A percentile compares a stretch with the other conserved stretches of the same genome.
Evolutionary conservation across 108 stramenopile species (phyloP).

Genomic region (Poteriospumella lacustris): DNA sequence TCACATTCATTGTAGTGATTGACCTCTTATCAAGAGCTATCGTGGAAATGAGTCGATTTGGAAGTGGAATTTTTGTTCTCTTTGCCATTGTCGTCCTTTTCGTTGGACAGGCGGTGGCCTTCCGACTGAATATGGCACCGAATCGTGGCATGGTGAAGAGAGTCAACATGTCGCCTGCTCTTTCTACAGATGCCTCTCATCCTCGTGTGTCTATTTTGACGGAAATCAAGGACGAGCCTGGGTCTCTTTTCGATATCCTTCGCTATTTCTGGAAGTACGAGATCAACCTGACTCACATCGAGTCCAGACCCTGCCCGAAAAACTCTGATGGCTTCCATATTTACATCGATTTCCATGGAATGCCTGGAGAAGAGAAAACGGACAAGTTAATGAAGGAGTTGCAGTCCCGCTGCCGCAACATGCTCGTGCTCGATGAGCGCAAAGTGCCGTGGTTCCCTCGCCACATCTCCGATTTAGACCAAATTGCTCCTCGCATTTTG

Average conservation of each 20-base stretch:
- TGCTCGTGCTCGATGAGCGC: conserved; percentile 73
- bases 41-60: too few species aligned
- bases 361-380: conserved; percentile 55
- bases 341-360: conserved; percentile 49
- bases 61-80: too few species aligned
- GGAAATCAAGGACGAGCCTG: conserved; percentile 33
- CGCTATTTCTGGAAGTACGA: conserved; percentile 83
- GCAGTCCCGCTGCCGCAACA: conserved; percentile 55
- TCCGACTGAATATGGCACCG: too few species aligned
- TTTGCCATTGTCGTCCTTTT: too few species aligned
- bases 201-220: conserved; percentile 2
- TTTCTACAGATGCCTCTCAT: neutral
- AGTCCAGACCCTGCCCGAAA: conserved; percentile 62
- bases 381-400: conserved; percentile 57
- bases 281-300: conserved; percentile 79
- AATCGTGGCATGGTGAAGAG: too few species aligned
- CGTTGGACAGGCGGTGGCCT: too few species aligned
- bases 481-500: conserved; percentile 74
- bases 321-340: conserved; percentile 61
- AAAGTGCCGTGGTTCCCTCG: conserved; percentile 84
- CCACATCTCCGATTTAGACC: conserved; percentile 67
- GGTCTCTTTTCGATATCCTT: conserved; percentile 77
- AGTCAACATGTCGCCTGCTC: neutral
- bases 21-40: too few species aligned
- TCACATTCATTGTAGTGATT: too few species aligned